Evolutionary conservation across 148 eudicot genomes (phyloP), one percentile per base, ranked within the genome.

Genomic region (Chenopodium album): DNA sequence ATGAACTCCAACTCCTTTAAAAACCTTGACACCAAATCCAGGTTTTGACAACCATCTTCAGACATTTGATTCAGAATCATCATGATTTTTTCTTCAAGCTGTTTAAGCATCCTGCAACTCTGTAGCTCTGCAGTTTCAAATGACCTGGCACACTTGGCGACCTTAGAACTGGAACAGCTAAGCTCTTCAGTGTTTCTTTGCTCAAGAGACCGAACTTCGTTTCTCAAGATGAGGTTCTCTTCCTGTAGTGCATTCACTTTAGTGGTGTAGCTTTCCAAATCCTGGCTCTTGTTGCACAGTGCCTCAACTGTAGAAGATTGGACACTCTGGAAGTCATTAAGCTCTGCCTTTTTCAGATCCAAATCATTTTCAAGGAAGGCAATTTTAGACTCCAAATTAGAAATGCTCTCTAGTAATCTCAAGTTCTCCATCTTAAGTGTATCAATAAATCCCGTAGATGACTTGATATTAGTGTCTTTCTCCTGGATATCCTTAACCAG

Each of bases 1-100:
- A 93, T 47, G 31, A 71, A 73, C 68, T 90, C 92, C 79, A 92
- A 68, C 79, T 88, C 91, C 52, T 86, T 86, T 77, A 87, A 34
- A 68, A 90, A 87, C 73, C 74, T 86, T 17, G 81, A 56, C 52
- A 87, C 60, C 54, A 72, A 59, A 59, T 83, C 92, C 65, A 84
- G 12, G 52, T 88, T 88, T 67, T 79, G 83, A 62, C 84, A 74
- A 41, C 78, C 76, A 63, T 87, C 89, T 77, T 85, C 80, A 80
- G 88, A 84, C 56, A 71, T 81, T 19, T 82, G 82, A 62, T 90
- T 89, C 28, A 85, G 71, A 66, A 84, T 71, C 76, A 78, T n/a
- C 66, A 56, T 34, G 34, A 82, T 46, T 64, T 79, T 79, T 68
- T 89, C 88, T 81, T 84, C 78, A 10, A 90, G 78, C 64, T 81